Evolutionary conservation across 257 asterid species (phyloP).

Genomic region (Paulownia fortunei): DNA sequence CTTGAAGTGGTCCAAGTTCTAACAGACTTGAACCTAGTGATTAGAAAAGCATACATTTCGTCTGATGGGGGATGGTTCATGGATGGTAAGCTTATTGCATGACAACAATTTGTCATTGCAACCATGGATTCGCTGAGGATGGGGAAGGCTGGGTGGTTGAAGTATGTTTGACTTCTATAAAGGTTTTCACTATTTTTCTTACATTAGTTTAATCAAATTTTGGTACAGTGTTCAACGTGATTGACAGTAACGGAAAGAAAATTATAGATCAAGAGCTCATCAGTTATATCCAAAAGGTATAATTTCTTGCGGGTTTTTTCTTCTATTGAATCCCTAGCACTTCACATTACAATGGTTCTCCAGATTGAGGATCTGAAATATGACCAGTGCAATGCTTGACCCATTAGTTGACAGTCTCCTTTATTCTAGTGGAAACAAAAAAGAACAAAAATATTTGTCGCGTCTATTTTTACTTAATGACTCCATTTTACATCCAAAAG

Average conservation of each 20-base stretch:
- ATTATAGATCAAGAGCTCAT: constrained; percentile 60
- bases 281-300: constrained; percentile 69
- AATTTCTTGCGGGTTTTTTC: neutral
- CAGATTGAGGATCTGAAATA: constrained; percentile 13
- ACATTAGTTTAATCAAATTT: neutral
- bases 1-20: constrained; percentile 82
- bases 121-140: neutral
- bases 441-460: neutral
- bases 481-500: neutral
- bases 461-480: neutral
- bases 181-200: constrained; percentile 19
- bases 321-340: neutral
- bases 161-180: neutral
- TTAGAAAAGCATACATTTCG: constrained; percentile 79
- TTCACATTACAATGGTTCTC: neutral
- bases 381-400: neutral
- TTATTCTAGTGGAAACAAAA: neutral
- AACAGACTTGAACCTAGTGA: constrained; percentile 75
- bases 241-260: constrained; percentile 61
- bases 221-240: constrained; percentile 71
- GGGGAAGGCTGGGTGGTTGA: neutral
- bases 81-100: constrained; percentile 60
- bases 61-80: constrained; percentile 92
- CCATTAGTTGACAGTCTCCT: neutral
- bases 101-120: constrained; percentile 4